Base-by-base conservation (phyloP, 192 early-diverging fungal species). In the Chytriomyces hyalinus region DNA sequence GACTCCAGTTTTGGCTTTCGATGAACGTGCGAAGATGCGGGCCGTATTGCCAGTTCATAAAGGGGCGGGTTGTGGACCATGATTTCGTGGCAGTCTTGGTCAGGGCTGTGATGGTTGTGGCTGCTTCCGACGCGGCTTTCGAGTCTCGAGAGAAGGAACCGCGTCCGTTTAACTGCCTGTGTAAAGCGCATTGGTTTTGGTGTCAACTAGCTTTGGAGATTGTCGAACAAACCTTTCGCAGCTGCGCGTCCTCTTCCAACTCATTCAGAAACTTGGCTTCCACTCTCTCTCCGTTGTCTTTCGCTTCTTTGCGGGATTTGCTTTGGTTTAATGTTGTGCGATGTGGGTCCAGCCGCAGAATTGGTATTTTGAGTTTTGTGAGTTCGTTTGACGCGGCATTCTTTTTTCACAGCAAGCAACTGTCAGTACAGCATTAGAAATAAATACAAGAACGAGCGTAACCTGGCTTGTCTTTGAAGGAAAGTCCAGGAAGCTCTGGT, bases 11-110 rank as follows among this genome's bases (percentile, higher is more conserved):
- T 49, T 6, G 61, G 6, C 5, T 48, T 49, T 10, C 46, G 22
- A 44, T 75, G 63, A 26, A 28, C 7, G 36, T 75, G 73, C 7
- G 73, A 75, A 24, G 73, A 64, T 48, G 73, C 73, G 13, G 73
- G 73, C 6, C 73, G 43, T 10, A 75, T 15, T 22, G 49, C 51
- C 73, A 17, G 65, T 26, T 75, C 73, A 49, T 46, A 75, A 5
- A 65, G 28, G 28, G 28, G 20, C 4, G 73, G 73, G 10, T 63
- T 49, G 44, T 75, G 61, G 26, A 65, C 13, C 24, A 43, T 53
- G 17, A 36, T 36, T 36, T 36, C 28, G 28, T 36, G 28, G 28
- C 28, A 36, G 28, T 36, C 28, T 36, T 36, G 28, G 28, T 36
- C 28, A 2, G 28, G 28, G 28, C 28, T 36, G 2, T 60, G n/a